Base-by-base conservation (phyloP, 2,329 filamentous ascomycete genomes). In the Penicillium sp. region DNA sequence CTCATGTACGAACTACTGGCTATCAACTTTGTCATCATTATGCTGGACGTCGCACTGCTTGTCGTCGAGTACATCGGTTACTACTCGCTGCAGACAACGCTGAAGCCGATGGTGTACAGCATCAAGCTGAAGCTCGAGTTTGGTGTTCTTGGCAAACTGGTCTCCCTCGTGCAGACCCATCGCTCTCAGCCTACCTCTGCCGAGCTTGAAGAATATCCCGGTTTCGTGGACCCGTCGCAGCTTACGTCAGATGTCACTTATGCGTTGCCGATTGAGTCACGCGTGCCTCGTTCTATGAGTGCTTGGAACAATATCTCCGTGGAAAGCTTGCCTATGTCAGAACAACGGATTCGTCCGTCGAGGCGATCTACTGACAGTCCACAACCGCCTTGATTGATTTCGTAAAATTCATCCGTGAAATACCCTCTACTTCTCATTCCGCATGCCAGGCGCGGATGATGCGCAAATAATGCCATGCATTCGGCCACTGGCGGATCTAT, bases 61-160 rank as follows among this genome's bases (percentile, higher is more conserved):
- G 64, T 69, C 3, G 59, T 73, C 24, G 72, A 75, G 56, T 76
- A 74, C 45, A 64, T 67, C 33, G 71, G 69, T 9, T 59, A 68
- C 24, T 76, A 75, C 54, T 64, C 68, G 6, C 64, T 75, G 10
- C 74, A 77, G 50, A 74, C 70, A 1, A 73, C 70, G 3, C 52
- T 76, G 29, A 77, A 77, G 55, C 67, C 69, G 3, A 68, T 72
- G 41, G 68, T 76, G 10, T 77, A 77, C 60, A 76, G 74, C 40
- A 65, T 77, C 56, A 77, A 77, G 56, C 62, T 77, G 47, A 77
- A 77, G 55, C 66, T 77, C 9, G 75, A 77, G 56, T 76, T 76
- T 39, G 74, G 68, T n/a, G 74, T 75, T 10, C 62, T 76, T 20
- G 63, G 70, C n/a, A 71, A 72, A 53, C 60, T 75, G 5, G 68